Conservation (phyloP, 116 monocot species). For the Trichopus zeylanicus region DNA sequence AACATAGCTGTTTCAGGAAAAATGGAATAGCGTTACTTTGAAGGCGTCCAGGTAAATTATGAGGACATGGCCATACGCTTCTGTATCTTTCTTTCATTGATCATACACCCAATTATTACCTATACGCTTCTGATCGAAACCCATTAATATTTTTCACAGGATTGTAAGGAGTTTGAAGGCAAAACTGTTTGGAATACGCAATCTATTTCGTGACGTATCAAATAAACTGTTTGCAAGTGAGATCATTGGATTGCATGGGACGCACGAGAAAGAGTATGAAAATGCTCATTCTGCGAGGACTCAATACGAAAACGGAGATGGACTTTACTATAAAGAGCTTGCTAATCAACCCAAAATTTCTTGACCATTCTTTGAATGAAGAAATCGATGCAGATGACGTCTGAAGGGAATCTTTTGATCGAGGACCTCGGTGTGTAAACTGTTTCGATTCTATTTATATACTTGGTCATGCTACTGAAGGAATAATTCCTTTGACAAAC, state of each 20-base stretch:
- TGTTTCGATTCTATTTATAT: background rate
- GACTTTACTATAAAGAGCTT: constrained; percentile 1
- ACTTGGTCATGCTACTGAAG: background rate
- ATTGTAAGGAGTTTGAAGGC: constrained; percentile 91
- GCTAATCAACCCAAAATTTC: constrained; percentile 8
- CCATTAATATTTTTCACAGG: constrained; percentile 27
- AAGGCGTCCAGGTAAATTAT: constrained; percentile 82
- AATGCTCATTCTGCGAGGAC: background rate
- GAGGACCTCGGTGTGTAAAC: constrained; percentile 49
- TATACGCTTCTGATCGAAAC: background rate
- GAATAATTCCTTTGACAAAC: too few species aligned
- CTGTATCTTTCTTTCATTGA: background rate
- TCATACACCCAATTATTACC: too few species aligned
- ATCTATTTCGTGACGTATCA: constrained; percentile 81
- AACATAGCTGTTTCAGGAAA: constrained; percentile 97
- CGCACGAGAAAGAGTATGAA: constrained; percentile 12
- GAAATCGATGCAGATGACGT: constrained; percentile 8
- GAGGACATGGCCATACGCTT: background rate
- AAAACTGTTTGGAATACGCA: constrained; percentile 94
- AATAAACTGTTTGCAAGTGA: constrained; percentile 87
- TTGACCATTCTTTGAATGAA: constrained; percentile 2
- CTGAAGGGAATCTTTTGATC: constrained; percentile 4
- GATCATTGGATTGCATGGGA: constrained; percentile 57
- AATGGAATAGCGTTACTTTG: constrained; percentile 86
- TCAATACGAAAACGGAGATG: constrained; percentile 14